Conservation (phyloP, 1,284 basidiomycete genomes). For the Cutaneotrichosporon cutaneum region DNA sequence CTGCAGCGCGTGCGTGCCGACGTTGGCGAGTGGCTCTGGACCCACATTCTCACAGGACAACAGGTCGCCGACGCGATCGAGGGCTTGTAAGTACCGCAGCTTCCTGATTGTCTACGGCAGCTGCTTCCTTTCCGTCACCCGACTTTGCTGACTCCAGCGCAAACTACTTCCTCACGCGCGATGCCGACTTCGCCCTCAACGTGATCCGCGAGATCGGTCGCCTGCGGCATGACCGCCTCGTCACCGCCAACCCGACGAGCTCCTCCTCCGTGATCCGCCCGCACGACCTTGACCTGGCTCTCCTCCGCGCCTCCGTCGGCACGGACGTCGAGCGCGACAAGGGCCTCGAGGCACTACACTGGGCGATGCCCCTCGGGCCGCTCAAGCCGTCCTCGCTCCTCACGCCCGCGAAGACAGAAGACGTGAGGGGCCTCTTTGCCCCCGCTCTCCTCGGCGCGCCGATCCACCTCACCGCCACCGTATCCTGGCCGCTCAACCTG, state of each 20-base stretch:
- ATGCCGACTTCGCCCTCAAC: slow-evolving; percentile 78
- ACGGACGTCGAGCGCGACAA: slow-evolving; percentile 79
- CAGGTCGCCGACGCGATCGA: slow-evolving; percentile 76
- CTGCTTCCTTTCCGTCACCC: too few relatives aligned
- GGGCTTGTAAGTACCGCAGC: slow-evolving; percentile 59
- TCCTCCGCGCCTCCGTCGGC: slow-evolving; percentile 76
- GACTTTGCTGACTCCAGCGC: slow-evolving; percentile 55
- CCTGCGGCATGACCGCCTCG: slow-evolving; percentile 62
- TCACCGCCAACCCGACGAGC: slow-evolving; percentile 62
- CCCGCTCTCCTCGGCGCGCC: slow-evolving; percentile 76
- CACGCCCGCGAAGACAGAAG: not conserved
- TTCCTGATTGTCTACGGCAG: not conserved
- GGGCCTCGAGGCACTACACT: slow-evolving; percentile 66
- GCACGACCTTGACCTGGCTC: slow-evolving; percentile 56
- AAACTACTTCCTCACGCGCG: slow-evolving; percentile 80
- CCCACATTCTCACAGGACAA: slow-evolving; percentile 76
- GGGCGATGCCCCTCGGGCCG: slow-evolving; percentile 72
- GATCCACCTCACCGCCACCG: slow-evolving; percentile 64
- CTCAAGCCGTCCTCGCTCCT: slow-evolving; percentile 40
- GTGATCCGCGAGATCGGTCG: slow-evolving; percentile 56
- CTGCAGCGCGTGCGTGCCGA: slow-evolving; percentile 54
- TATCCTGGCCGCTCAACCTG: slow-evolving; percentile 83
- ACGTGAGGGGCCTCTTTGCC: slow-evolving; percentile 59
- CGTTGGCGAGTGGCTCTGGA: slow-evolving; percentile 71
- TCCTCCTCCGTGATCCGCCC: slow-evolving; percentile 65